Conservation (phyloP, 2,329 filamentous ascomycete species). For the Ascochyta fabae region DNA sequence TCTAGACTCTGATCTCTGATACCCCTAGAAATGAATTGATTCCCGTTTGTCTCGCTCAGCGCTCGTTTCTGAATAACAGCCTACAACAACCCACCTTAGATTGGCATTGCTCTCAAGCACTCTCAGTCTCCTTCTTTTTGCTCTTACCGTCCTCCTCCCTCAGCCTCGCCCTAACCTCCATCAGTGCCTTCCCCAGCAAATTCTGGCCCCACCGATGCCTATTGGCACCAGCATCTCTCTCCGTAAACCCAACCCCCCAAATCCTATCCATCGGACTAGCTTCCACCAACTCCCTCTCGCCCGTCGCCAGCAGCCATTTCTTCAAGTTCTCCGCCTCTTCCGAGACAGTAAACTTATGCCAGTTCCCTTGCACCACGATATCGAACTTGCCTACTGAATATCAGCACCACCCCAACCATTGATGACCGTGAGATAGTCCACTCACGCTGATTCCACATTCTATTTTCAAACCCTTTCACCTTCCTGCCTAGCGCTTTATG, state of each 20-base stretch:
- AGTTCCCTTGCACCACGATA: constrained; percentile 65
- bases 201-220: constrained; percentile 67
- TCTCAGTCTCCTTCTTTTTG: not conserved
- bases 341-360: constrained; percentile 64
- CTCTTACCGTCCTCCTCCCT: constrained; percentile 45
- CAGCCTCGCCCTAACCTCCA: constrained; percentile 63
- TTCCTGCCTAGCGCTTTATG: constrained; percentile 63
- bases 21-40: not conserved
- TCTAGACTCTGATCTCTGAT: not conserved
- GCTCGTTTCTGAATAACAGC: not conserved
- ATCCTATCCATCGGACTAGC: constrained; percentile 63
- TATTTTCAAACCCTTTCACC: constrained; percentile 60
- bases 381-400: constrained; percentile 51
- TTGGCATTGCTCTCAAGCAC: not conserved
- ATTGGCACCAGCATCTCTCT: constrained; percentile 56
- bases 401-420: not conserved
- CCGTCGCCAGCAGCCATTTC: constrained; percentile 62
- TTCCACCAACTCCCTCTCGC: constrained; percentile 64
- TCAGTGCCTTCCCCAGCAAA: constrained; percentile 67
- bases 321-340: constrained; percentile 53
- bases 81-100: not conserved
- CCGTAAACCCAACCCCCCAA: constrained; percentile 70
- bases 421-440: no score
- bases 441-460: constrained; percentile 56
- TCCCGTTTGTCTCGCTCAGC: not conserved